A percentile compares a stretch with the other conserved stretches of the same genome.
Evolutionary conservation across 108 stramenopile species (phyloP).

Genomic region (Cyclotella atomus): DNA sequence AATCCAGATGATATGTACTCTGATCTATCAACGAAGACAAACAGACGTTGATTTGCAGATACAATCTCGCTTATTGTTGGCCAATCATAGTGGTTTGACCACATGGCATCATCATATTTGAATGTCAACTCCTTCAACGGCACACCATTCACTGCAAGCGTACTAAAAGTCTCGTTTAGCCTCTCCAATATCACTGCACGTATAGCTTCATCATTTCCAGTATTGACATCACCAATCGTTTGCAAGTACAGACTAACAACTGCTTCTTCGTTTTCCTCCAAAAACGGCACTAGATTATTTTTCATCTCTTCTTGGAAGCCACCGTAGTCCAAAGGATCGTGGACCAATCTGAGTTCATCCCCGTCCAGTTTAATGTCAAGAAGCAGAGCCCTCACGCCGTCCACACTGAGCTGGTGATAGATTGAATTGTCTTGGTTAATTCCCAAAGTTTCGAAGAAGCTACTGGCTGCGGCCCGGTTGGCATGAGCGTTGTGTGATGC

Average conservation of each 20-base stretch:
- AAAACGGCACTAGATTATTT: slow-evolving; percentile 24
- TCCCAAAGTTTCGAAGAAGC: slow-evolving; percentile 18
- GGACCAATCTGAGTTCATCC: slow-evolving; percentile 15
- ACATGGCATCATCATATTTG: slow-evolving; percentile 13
- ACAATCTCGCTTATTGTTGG: slow-evolving; percentile 29
- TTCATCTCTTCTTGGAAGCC: slow-evolving; percentile 20
- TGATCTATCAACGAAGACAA: slow-evolving; percentile 23
- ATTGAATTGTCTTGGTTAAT: slow-evolving; percentile 34
- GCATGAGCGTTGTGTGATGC: slow-evolving; percentile 38
- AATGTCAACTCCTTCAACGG: slow-evolving; percentile 30
- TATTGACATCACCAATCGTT: slow-evolving; percentile 9
- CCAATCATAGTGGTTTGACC: slow-evolving; percentile 28
- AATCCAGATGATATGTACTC: slow-evolving; percentile 16
- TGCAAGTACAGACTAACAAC: slow-evolving; percentile 23
- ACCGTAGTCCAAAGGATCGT: slow-evolving; percentile 22
- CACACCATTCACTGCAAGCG: slow-evolving; percentile 17
- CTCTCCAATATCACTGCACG: slow-evolving; percentile 13
- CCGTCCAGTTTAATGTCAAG: slow-evolving; percentile 27
- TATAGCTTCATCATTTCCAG: slow-evolving; percentile 3
- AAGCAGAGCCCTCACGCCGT: slow-evolving; percentile 27
- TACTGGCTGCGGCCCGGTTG: slow-evolving; percentile 17
- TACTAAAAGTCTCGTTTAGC: slow-evolving; percentile 4
- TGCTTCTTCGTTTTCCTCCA: slow-evolving; percentile 35
- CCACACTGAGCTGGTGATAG: slow-evolving; percentile 15
- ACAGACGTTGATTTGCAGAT: slow-evolving; percentile 24